phyloP scores from a whole-genome alignment of 441 rosid species.

The Geranium incanum region DNA sequence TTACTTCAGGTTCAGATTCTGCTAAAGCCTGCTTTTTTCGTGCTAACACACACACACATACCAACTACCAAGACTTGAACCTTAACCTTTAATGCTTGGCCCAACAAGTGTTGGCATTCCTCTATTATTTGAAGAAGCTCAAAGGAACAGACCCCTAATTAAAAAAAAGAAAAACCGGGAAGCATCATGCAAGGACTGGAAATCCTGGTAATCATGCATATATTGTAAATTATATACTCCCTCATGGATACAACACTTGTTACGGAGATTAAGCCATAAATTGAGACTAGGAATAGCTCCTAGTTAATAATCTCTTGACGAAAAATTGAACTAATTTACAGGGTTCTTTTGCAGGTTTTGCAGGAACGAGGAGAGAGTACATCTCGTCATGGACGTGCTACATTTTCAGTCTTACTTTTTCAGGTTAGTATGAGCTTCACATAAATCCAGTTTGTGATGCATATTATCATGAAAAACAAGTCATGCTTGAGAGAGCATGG shows the following conservation, averaged over 20 bases:
- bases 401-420: slow-evolving; percentile 92
- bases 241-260: neutral
- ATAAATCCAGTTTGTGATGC: slow-evolving; percentile 12
- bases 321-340: slow-evolving; percentile 19
- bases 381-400: slow-evolving; percentile 98
- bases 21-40: slow-evolving; percentile 15
- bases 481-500: slow-evolving; percentile 10
- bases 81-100: neutral
- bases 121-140: slow-evolving; percentile 2
- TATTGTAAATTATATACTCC: neutral
- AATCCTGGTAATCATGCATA: neutral
- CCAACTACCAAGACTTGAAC: neutral
- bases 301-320: slow-evolving; percentile 11
- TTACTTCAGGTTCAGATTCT: slow-evolving; percentile 17
- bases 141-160: neutral
- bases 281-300: neutral
- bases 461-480: slow-evolving; percentile 11
- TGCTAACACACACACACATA: neutral
- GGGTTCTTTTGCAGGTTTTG: slow-evolving; percentile 60
- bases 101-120: neutral
- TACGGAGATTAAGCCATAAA: neutral
- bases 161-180: neutral
- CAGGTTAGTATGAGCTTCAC: slow-evolving; percentile 48
- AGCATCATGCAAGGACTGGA: slow-evolving; percentile 2
- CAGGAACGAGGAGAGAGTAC: slow-evolving; percentile 99